Percentiles rank a stretch among this genome's conserved stretches.
Conservation (phyloP, 306 rosid species). For the Lithocarpus polystachyus region DNA sequence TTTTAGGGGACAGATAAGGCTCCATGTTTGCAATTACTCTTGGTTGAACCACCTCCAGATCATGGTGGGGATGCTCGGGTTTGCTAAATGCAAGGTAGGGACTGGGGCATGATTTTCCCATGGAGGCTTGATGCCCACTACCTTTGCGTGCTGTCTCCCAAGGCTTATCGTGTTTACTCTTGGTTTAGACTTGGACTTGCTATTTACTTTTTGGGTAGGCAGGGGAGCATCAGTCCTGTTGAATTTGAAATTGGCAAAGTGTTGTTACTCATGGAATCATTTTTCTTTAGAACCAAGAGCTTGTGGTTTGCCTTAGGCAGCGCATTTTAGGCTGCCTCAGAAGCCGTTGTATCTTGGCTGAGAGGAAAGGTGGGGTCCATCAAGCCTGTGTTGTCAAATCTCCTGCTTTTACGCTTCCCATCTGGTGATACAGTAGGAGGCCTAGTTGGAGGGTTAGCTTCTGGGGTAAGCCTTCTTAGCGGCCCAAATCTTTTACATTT, state of each 20-base stretch:
- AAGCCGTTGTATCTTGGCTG: fast-evolving
- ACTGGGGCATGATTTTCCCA: no score
- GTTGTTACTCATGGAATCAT: no score
- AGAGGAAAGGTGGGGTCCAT: no score
- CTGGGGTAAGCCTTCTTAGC: no score
- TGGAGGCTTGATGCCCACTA: no score
- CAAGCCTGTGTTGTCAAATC: fast-evolving
- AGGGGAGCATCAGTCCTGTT: fast-evolving
- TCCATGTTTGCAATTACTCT: no score
- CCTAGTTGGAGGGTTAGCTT: fast-evolving
- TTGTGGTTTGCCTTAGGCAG: no score
- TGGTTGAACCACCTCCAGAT: no score
- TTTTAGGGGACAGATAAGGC: fast-evolving
- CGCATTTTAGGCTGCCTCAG: fast-evolving
- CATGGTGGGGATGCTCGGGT: no score
- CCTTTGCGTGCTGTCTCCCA: fast-evolving
- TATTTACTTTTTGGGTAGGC: fast-evolving
- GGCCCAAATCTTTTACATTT: no score
- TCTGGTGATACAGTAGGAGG: fast-evolving
- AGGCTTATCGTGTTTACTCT: no score
- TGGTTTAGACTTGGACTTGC: fast-evolving
- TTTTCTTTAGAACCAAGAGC: fast-evolving
- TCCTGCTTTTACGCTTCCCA: fast-evolving
- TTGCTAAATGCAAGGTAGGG: fast-evolving
- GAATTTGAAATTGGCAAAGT: no score